phyloP scores from a whole-genome alignment of 1,139 yeast genomes.

The Candida labiduridarum region DNA sequence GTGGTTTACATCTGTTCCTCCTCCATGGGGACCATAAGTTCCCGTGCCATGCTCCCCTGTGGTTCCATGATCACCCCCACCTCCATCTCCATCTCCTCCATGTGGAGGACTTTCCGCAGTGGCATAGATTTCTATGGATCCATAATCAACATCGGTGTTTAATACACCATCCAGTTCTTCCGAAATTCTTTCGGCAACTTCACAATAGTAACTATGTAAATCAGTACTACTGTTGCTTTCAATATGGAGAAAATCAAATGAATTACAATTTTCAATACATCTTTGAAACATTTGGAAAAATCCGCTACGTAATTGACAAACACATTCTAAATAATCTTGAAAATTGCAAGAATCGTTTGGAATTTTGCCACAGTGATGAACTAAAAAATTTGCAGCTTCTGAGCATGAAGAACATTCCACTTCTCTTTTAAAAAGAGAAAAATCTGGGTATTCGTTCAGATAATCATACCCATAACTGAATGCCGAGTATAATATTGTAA shows the following conservation, averaged over 20 bases:
- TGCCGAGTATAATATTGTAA: too few species aligned
- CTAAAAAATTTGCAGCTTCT: conserved; percentile 2
- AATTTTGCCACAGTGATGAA: conserved; percentile 7
- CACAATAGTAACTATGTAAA: conserved; percentile 8
- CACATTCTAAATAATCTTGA: conserved; percentile 6
- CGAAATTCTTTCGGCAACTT: conserved; percentile 4
- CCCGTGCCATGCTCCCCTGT: too few species aligned
- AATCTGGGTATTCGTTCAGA: neutral
- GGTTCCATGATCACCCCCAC: too few species aligned
- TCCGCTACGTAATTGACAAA: conserved; percentile 6
- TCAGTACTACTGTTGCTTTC: neutral
- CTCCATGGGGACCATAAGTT: too few species aligned
- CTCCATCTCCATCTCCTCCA: neutral
- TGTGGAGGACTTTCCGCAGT: neutral
- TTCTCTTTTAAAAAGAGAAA: neutral
- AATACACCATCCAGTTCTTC: neutral
- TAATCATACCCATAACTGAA: neutral
- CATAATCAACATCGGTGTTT: neutral
- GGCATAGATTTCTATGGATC: neutral
- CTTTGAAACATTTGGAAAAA: conserved; percentile 6
- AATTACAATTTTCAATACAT: conserved; percentile 8
- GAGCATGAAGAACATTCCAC: conserved; percentile 4
- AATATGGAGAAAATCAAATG: neutral
- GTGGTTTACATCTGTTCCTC: too few species aligned
- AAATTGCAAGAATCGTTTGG: neutral